Percentiles rank a stretch among this genome's conserved stretches.
phyloP scores from a whole-genome alignment of 176 grass and related monocot genomes.

The Carex cristatella region DNA sequence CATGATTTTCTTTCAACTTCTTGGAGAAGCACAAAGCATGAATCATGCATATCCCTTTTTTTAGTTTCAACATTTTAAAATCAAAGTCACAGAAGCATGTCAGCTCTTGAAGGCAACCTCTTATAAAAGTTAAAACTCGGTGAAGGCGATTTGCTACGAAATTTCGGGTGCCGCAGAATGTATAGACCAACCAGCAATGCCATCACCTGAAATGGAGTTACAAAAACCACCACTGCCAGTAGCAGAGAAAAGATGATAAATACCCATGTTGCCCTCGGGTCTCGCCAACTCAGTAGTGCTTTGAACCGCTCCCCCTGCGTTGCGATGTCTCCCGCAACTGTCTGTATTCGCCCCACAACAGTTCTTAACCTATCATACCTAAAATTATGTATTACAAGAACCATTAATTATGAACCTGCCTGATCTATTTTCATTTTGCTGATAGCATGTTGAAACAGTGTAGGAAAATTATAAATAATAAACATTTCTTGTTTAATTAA shows the following conservation, averaged over 20 bases:
- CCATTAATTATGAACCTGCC: not conserved
- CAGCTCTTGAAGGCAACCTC: conserved; percentile 52
- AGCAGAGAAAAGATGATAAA: conserved; percentile 34
- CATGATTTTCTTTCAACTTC: not conserved
- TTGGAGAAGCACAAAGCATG: not conserved
- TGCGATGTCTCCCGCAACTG: conserved; percentile 50
- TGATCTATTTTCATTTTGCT: too few relatives aligned
- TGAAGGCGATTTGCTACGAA: conserved; percentile 57
- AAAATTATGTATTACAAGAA: not conserved
- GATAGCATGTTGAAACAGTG: too few relatives aligned
- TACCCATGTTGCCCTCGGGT: conserved; percentile 37
- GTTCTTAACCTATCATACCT: conserved; percentile 65
- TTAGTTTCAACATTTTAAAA: too few relatives aligned
- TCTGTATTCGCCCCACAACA: conserved; percentile 51
- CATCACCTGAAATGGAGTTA: conserved; percentile 52
- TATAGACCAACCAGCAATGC: conserved; percentile 33
- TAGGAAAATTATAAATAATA: too few relatives aligned
- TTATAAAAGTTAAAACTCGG: conserved; percentile 60
- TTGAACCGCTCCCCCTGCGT: conserved; percentile 58
- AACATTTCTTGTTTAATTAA: not conserved
- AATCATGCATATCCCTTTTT: not conserved
- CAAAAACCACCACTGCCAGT: conserved; percentile 33
- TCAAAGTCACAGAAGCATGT: conserved; percentile 40
- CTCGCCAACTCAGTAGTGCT: conserved; percentile 53
- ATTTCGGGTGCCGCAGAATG: conserved; percentile 55